Evolutionary conservation across 225 moss, liverwort and hornwort genomes (phyloP).

Genomic region (Marchantia paleacea): DNA sequence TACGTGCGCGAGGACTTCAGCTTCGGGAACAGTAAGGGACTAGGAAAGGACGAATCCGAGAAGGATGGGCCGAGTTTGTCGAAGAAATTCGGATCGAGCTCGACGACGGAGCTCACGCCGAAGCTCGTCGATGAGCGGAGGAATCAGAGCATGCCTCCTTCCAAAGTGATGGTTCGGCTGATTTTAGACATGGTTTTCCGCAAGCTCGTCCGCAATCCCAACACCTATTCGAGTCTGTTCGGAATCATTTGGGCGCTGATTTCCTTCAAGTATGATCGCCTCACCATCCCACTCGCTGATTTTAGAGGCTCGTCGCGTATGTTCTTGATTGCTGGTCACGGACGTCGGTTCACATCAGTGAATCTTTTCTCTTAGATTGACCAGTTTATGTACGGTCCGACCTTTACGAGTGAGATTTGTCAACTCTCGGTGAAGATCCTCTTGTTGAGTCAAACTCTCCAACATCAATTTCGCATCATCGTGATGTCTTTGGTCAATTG

Average conservation of each 20-base stretch:
- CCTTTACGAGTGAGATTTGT: neutral
- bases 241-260: slow-evolving; percentile 82
- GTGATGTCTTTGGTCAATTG: neutral
- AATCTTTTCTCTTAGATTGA: neutral
- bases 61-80: slow-evolving; percentile 85
- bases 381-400: neutral
- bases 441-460: neutral
- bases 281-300: neutral
- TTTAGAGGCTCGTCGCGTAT: neutral
- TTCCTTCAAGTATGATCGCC: slow-evolving; percentile 62
- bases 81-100: slow-evolving; percentile 82
- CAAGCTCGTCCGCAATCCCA: slow-evolving; percentile 90
- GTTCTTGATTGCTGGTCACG: neutral
- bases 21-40: slow-evolving; percentile 82
- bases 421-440: neutral
- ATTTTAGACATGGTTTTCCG: slow-evolving; percentile 89
- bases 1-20: slow-evolving; percentile 92
- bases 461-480: neutral
- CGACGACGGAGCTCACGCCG: slow-evolving; percentile 77
- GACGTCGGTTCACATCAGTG: neutral
- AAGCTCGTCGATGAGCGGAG: slow-evolving; percentile 66
- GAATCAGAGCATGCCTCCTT: slow-evolving; percentile 67
- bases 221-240: slow-evolving; percentile 80
- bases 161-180: slow-evolving; percentile 77
- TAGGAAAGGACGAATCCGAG: slow-evolving; percentile 72